These are phyloP conservation scores for Pelargonium myrrhifolium DNA, from an alignment of 441 rosid genomes.

Conservation along the genomic window DNA sequence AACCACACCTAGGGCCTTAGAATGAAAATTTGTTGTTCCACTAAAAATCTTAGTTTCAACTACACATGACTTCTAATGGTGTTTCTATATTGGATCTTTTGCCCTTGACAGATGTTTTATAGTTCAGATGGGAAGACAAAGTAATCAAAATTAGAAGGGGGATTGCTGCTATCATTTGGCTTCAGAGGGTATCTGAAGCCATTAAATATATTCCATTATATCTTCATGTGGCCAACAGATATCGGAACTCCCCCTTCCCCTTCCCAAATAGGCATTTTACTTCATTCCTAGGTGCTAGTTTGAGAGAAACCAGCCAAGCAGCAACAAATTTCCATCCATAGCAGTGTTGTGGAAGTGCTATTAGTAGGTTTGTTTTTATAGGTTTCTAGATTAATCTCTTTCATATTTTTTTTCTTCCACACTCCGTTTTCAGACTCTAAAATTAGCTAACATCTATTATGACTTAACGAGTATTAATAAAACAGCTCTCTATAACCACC, in stretches of 20 bases:
- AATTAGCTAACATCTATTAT: not conserved
- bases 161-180: not conserved
- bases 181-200: not conserved
- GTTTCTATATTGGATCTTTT: not conserved
- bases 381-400: not conserved
- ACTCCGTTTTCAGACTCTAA: not conserved
- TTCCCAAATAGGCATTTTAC: not conserved
- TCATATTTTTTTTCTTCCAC: not conserved
- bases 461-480: too few relatives aligned
- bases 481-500: too few relatives aligned
- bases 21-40: not conserved
- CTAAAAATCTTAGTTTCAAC: not conserved
- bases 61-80: not conserved
- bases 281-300: not conserved
- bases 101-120: not conserved
- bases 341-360: not conserved
- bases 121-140: not conserved
- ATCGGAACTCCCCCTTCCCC: not conserved
- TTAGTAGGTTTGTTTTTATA: not conserved
- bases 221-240: not conserved
- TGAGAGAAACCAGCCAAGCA: not conserved
- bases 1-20: not conserved
- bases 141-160: not conserved
- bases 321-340: constrained; percentile 3
- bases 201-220: not conserved